phyloP scores from a whole-genome alignment of 148 eudicot genomes.

The Vaccinium corymbosum region DNA sequence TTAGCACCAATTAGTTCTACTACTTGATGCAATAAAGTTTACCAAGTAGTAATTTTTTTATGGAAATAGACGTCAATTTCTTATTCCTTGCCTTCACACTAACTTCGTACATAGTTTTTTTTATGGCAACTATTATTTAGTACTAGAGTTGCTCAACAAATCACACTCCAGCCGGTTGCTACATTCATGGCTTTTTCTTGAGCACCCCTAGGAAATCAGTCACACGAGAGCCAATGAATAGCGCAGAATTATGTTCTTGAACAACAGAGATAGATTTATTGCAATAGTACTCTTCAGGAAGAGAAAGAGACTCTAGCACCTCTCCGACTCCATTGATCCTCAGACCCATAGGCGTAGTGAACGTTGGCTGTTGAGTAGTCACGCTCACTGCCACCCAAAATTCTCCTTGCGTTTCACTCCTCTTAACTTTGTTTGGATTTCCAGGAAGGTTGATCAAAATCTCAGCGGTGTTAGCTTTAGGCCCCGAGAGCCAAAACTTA shows the following conservation, averaged over 20 bases:
- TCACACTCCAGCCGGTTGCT: no score
- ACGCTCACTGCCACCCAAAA: constrained; percentile 2
- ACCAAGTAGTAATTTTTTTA: no score
- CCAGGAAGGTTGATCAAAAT: background rate
- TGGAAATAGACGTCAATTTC: no score
- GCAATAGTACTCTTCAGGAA: background rate
- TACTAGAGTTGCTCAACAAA: no score
- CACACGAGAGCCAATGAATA: background rate
- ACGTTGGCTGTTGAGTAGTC: background rate
- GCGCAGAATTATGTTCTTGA: background rate
- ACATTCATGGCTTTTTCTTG: background rate
- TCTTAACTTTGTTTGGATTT: background rate
- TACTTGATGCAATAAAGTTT: no score
- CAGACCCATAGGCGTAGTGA: background rate
- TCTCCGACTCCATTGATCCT: background rate
- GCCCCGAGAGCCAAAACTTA: constrained; percentile 3
- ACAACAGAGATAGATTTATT: background rate
- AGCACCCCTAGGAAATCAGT: background rate
- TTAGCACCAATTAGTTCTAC: no score
- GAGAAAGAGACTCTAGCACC: background rate
- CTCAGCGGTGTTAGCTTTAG: background rate
- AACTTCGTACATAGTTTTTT: no score
- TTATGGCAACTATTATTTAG: no score
- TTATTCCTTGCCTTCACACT: no score
- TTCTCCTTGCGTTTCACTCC: background rate